Evolutionary conservation across 129 eudicot species (phyloP), one percentile per base, ranked within the genome.

Genomic region (Lactuca saligna): DNA sequence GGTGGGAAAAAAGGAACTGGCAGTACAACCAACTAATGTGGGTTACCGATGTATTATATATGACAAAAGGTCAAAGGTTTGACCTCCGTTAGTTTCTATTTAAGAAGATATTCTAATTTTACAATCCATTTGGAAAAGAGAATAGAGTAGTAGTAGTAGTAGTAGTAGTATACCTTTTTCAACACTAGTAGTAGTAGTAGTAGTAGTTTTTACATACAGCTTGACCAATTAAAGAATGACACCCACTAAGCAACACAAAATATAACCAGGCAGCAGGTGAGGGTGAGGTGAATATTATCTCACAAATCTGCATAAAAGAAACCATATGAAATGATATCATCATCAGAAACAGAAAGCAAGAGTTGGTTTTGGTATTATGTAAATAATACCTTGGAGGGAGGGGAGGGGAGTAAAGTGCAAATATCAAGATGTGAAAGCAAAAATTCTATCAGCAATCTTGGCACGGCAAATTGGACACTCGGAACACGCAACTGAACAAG

Each of bases 381-480:
- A 0, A 25, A 25, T 25, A 25, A 25, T 83, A 83, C 89, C 91
- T 86, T 64, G 59, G 64, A 39, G 63, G 25, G 31, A 14, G 58
- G 50, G 74, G 59, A 67, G 25, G 31, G 29, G 58, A 50, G 80
- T 32, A 4, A 50, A 49, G 57, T 62, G 74, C 74, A 64, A 64
- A 50, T 54, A 74, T 89, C 88, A 93, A 11, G 86, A 83, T 57
- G 99, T 83, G 77, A 77, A 93, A 61, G 99, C 99, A 71, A 93
- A 86, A 75, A 93, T 85, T 71, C 99, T 86, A 83, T 93, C 97
- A 65, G 84, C 55, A 37, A 93, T 93, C 68, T 72, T 87, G 71
- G 99, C 79, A 62, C 97, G 95, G 79, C 97, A 89, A 7, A 93
- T 93, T 42, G 99, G 97, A 69, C 99, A 93, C 79, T 93, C 99